A percentile compares a stretch with the other conserved stretches of the same genome.
Evolutionary conservation across 2,329 filamentous ascomycete species (phyloP).

Genomic region (Fusarium fracticaudum): DNA sequence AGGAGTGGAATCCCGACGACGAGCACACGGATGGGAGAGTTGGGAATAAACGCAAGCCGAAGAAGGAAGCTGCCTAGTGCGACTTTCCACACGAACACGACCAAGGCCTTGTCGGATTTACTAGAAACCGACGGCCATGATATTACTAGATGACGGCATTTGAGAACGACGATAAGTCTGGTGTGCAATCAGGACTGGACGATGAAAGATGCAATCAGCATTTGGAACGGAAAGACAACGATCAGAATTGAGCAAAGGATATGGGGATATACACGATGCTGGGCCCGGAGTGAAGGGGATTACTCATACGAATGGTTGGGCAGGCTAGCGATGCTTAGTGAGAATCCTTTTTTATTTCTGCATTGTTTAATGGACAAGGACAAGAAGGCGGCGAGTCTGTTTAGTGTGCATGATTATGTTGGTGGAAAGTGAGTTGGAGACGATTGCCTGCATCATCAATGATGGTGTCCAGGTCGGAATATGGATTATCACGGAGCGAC

Average conservation of each 20-base stretch:
- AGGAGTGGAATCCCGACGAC: slow-evolving; percentile 56
- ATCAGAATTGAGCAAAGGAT: neutral
- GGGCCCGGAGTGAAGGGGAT: slow-evolving; percentile 12
- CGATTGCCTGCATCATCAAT: neutral
- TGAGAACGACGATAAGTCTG: neutral
- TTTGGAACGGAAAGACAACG: neutral
- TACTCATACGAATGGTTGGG: slow-evolving; percentile 26
- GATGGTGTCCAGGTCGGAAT: neutral
- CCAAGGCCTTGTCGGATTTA: slow-evolving; percentile 3
- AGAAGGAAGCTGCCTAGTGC: slow-evolving; percentile 32
- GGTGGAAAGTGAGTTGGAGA: neutral
- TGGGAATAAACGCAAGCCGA: slow-evolving; percentile 39
- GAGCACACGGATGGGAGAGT: slow-evolving; percentile 46
- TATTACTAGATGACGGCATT: slow-evolving; percentile 10
- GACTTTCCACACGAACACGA: neutral
- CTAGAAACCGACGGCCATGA: neutral
- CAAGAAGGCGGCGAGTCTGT: slow-evolving; percentile 30
- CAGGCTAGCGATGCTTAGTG: slow-evolving; percentile 38
- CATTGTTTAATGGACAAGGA: slow-evolving; percentile 28
- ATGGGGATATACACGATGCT: neutral
- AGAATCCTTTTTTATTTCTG: slow-evolving; percentile 33
- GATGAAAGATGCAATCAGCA: neutral
- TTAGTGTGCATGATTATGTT: slow-evolving; percentile 26
- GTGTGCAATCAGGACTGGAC: neutral
- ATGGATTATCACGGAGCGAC: slow-evolving; percentile 18